These are phyloP conservation scores for Verbena officinalis DNA, from an alignment of 257 asterid species.

Conservation along the genomic window DNA sequence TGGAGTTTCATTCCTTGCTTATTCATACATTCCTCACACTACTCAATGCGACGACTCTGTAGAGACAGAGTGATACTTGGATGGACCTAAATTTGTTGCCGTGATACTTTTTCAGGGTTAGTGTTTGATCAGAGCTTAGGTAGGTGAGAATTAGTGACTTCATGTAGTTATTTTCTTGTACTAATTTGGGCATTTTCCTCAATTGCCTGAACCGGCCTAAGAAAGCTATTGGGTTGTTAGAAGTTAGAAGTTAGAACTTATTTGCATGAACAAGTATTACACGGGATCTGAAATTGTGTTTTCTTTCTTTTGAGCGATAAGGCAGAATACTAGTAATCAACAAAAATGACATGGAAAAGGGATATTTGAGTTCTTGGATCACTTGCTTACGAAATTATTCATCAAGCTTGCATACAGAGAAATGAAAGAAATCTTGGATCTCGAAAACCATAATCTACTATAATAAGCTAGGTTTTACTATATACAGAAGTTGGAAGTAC, in stretches of 20 bases:
- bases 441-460: too few species aligned
- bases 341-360: too few species aligned
- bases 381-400: too few species aligned
- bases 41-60: constrained; percentile 33
- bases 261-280: not conserved
- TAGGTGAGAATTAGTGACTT: not conserved
- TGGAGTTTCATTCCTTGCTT: constrained; percentile 57
- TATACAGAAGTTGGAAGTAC: not conserved
- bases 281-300: constrained; percentile 2
- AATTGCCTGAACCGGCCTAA: not conserved
- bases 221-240: constrained; percentile 9
- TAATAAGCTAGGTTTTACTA: too few species aligned
- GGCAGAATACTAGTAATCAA: too few species aligned
- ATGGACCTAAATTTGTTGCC: constrained; percentile 16
- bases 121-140: constrained; percentile 21
- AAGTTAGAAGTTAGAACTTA: not conserved
- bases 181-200: not conserved
- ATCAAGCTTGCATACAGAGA: too few species aligned
- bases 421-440: not conserved
- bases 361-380: too few species aligned
- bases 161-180: not conserved
- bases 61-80: constrained; percentile 23
- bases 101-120: not conserved
- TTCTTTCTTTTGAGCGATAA: too few species aligned
- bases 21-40: constrained; percentile 46